Evolutionary conservation across 2,329 filamentous ascomycete species (phyloP).

Genomic region (Aspergillus cejpii): DNA sequence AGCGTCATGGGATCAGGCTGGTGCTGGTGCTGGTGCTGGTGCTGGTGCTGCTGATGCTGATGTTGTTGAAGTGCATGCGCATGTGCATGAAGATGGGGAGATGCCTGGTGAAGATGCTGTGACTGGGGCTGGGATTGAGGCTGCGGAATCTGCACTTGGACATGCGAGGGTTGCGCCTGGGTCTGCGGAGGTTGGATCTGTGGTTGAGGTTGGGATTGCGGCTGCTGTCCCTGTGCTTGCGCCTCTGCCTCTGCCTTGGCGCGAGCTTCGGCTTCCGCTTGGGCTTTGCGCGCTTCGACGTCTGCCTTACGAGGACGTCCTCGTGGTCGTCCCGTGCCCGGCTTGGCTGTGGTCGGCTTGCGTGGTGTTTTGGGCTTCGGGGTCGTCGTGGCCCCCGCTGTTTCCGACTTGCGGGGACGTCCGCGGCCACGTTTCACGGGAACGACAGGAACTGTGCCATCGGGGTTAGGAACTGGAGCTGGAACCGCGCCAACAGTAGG

Average conservation of each 20-base stretch:
- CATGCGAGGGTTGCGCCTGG: conserved; percentile 5
- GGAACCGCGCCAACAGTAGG: not conserved
- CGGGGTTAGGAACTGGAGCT: conserved; percentile 9
- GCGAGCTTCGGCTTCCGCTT: conserved; percentile 19
- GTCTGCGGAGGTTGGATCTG: conserved; percentile 9
- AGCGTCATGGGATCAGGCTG: conserved; percentile 12
- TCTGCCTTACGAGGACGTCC: conserved; percentile 32
- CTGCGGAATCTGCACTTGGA: conserved; percentile 1
- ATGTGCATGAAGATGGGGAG: conserved; percentile 1
- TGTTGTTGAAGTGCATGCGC: not conserved
- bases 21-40: not conserved
- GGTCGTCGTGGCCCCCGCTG: conserved; percentile 12
- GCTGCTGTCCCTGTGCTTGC: conserved; percentile 6
- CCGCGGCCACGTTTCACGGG: conserved; percentile 21
- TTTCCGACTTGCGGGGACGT: conserved; percentile 22
- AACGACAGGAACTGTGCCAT: conserved; percentile 12
- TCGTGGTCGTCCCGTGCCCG: conserved; percentile 28
- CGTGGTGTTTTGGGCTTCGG: conserved; percentile 17
- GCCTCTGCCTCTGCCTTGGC: conserved; percentile 7
- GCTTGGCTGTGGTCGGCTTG: conserved; percentile 15
- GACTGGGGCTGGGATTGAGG: not conserved
- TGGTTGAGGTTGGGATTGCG: conserved; percentile 17
- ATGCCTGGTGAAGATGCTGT: conserved; percentile 11
- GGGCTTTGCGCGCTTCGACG: conserved; percentile 24
- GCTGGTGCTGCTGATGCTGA: not conserved